Percentiles rank a stretch among this genome's conserved stretches.
Conservation (phyloP, 805 yeast genomes). For the Cyberlindnera amylophila region DNA sequence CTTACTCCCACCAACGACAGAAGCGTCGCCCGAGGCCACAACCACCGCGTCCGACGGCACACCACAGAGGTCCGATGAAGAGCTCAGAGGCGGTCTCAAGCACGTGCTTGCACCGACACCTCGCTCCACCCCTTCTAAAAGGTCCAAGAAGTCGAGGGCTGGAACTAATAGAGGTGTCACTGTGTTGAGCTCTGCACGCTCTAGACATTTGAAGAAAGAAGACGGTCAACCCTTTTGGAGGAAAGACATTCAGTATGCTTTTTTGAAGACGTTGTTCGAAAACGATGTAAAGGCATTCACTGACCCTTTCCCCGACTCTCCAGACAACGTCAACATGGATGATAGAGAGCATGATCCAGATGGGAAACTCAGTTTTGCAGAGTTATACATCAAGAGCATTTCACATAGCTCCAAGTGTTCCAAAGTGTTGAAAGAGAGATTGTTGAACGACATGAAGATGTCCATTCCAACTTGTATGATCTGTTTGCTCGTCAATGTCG, state of each 20-base stretch:
- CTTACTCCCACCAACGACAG: no score
- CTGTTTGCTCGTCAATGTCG: slow-evolving; percentile 84
- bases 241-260: slow-evolving; percentile 80
- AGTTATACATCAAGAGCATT: slow-evolving; percentile 75
- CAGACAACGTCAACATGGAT: slow-evolving; percentile 30
- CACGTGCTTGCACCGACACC: slow-evolving; percentile 8
- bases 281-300: slow-evolving; percentile 66
- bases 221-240: slow-evolving; percentile 95
- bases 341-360: slow-evolving; percentile 33
- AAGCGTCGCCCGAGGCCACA: no score
- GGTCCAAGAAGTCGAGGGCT: slow-evolving; percentile 11
- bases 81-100: neutral
- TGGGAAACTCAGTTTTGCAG: slow-evolving; percentile 69
- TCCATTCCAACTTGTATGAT: slow-evolving; percentile 75
- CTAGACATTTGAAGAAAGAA: slow-evolving; percentile 71
- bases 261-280: slow-evolving; percentile 59
- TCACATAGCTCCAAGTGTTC: slow-evolving; percentile 83
- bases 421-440: slow-evolving; percentile 72
- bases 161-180: slow-evolving; percentile 16
- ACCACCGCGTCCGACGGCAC: neutral
- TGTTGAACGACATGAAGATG: slow-evolving; percentile 56
- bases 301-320: slow-evolving; percentile 49
- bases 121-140: slow-evolving; percentile 11
- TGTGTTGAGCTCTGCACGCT: slow-evolving; percentile 29
- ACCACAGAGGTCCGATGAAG: neutral